Conservation (phyloP, 441 rosid species). For the Erodium trifolium region DNA sequence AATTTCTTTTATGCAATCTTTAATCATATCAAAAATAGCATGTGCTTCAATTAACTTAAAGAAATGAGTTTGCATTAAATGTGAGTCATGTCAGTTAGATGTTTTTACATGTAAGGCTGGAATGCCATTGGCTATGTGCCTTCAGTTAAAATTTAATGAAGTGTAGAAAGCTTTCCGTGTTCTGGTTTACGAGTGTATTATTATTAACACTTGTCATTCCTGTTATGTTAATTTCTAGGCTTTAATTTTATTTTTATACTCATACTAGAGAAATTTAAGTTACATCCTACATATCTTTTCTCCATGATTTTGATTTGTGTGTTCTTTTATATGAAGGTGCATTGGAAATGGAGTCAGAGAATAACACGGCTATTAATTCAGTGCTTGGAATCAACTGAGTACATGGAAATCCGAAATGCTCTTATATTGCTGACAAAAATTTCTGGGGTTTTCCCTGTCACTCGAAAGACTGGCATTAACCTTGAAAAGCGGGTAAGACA, state of each 20-base stretch:
- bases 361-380: constrained; percentile 87
- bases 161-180: not conserved
- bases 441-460: constrained; percentile 93
- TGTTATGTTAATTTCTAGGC: not conserved
- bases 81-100: not conserved
- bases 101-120: not conserved
- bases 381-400: constrained; percentile 95
- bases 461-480: constrained; percentile 95
- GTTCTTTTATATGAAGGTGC: constrained; percentile 55
- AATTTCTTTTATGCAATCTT: not conserved
- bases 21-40: not conserved
- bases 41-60: not conserved
- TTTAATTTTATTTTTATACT: too few relatives aligned
- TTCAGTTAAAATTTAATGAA: not conserved
- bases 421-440: constrained; percentile 92
- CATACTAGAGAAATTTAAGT: not conserved
- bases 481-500: constrained; percentile 90
- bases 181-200: not conserved
- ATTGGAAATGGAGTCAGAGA: constrained; percentile 99
- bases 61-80: not conserved
- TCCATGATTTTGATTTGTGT: constrained; percentile 10
- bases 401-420: constrained; percentile 98
- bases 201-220: not conserved
- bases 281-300: not conserved
- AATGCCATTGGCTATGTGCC: not conserved